phyloP scores from a whole-genome alignment of 2,329 filamentous ascomycete genomes.

The Ceratocystis cubensis region DNA sequence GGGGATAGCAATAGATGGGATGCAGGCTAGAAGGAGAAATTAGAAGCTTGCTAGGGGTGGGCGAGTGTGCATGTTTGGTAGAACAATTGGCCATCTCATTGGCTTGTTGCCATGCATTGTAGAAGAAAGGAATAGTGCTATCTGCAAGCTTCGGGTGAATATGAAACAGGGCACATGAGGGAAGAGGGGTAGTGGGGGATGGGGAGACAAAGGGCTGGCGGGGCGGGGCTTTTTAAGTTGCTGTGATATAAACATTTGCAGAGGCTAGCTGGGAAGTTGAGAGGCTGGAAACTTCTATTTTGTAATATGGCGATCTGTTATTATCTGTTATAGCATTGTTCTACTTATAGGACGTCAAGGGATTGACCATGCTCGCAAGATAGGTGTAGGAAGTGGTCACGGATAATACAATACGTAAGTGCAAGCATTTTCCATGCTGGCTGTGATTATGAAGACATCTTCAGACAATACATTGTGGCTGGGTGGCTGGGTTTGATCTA shows the following conservation, averaged over 20 bases:
- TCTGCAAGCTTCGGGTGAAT: neutral
- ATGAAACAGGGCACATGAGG: neutral
- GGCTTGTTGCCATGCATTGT: neutral
- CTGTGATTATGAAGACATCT: neutral
- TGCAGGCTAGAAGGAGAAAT: neutral
- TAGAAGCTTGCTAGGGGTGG: neutral
- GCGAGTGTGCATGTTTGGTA: neutral
- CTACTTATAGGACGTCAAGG: neutral
- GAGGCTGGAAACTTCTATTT: neutral
- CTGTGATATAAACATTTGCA: neutral
- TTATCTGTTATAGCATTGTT: neutral
- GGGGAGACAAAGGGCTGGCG: neutral
- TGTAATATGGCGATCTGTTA: neutral
- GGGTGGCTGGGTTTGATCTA: neutral
- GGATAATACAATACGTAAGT: neutral
- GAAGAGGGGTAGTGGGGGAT: neutral
- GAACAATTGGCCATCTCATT: neutral
- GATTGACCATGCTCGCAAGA: neutral
- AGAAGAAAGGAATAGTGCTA: neutral
- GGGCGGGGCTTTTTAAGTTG: neutral
- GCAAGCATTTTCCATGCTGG: neutral
- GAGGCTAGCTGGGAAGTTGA: neutral
- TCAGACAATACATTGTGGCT: neutral
- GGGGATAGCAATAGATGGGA: neutral
- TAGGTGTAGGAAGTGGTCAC: too few species aligned